Base-by-base conservation (phyloP, 108 stramenopile genomes). In the Cyclotella sp. region DNA sequence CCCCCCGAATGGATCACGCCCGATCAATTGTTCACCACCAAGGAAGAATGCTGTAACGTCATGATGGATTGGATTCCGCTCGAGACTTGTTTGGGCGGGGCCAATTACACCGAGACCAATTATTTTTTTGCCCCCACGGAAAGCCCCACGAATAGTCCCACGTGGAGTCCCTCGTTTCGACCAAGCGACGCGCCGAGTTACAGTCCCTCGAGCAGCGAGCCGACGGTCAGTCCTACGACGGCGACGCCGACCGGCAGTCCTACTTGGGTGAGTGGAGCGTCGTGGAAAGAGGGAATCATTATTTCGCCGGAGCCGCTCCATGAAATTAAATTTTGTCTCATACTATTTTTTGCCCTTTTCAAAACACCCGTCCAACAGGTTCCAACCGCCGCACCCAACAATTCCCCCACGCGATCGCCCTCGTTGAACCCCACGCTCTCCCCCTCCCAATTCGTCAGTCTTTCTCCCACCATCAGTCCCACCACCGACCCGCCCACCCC, bases 21-120 rank as follows among this genome's bases (percentile, higher is more conserved):
- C 21, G 54, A 64, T 7, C 29, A 66, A 19, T 10, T 58, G 26
- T 75, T 64, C 55, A 34, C 64, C 0, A 75, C 74, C 41, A 75
- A 75, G 19, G 28, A 15, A 27, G 54, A 66, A 58, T 75, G 74
- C 57, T 75, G 74, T 22, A 18, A 27, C 14, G 49, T 26, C 34
- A 44, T 63, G 51, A 57, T 75, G 52, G 30, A 55, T 45, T 66
- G 74, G 74, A 46, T 65, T n/a, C 43, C 51, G 13, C 28, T 75
- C 14, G 74, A 66, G 19, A 8, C 51, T 3, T 75, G 74, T 44
- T 58, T 75, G 26, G 74, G 74, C 21, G 34, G 34, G 34, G n/a
- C 22, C 8, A 29, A 58, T 45, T 75, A 40, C 24, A 45, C 58
- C 8, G 74, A 75, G 65, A 67, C 74, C 0, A 75, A 75, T 58